phyloP scores from a whole-genome alignment of 2,329 filamentous ascomycete genomes.

The Paraphoma sp. region DNA sequence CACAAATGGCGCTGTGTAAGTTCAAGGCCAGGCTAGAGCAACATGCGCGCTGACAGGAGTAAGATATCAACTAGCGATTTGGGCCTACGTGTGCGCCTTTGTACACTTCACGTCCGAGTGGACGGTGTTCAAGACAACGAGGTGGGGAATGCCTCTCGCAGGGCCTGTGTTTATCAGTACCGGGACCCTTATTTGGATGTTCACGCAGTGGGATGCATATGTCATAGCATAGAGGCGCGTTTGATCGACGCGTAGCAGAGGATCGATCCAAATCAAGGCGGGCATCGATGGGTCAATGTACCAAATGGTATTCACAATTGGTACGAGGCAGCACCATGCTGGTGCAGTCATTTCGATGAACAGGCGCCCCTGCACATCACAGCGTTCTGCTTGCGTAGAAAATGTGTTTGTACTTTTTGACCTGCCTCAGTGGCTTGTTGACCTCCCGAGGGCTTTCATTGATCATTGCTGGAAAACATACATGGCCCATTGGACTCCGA shows the following conservation, averaged over 20 bases:
- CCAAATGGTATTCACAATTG: background rate
- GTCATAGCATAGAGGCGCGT: slow-evolving; percentile 48
- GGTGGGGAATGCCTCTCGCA: slow-evolving; percentile 65
- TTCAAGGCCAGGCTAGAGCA: slow-evolving; percentile 57
- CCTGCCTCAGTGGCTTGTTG: slow-evolving; percentile 45
- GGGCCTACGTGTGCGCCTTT: slow-evolving; percentile 81
- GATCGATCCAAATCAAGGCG: no score
- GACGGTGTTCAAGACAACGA: slow-evolving; percentile 77
- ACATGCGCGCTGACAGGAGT: slow-evolving; percentile 45
- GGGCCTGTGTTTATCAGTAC: slow-evolving; percentile 66
- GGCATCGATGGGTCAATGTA: background rate
- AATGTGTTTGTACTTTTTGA: slow-evolving; percentile 39
- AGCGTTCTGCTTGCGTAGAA: background rate
- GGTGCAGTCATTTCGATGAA: no score
- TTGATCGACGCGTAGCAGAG: no score
- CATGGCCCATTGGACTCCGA: slow-evolving; percentile 49
- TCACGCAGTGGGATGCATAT: slow-evolving; percentile 72
- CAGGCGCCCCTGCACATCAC: background rate
- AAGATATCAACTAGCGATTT: slow-evolving; percentile 77
- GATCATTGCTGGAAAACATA: slow-evolving; percentile 51
- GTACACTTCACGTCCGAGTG: slow-evolving; percentile 70
- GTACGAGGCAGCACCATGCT: background rate
- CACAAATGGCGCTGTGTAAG: slow-evolving; percentile 73
- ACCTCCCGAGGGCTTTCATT: slow-evolving; percentile 49
- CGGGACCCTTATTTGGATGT: slow-evolving; percentile 67